Conservation (phyloP, 768 basidiomycete species). For the Russula olivacea region DNA sequence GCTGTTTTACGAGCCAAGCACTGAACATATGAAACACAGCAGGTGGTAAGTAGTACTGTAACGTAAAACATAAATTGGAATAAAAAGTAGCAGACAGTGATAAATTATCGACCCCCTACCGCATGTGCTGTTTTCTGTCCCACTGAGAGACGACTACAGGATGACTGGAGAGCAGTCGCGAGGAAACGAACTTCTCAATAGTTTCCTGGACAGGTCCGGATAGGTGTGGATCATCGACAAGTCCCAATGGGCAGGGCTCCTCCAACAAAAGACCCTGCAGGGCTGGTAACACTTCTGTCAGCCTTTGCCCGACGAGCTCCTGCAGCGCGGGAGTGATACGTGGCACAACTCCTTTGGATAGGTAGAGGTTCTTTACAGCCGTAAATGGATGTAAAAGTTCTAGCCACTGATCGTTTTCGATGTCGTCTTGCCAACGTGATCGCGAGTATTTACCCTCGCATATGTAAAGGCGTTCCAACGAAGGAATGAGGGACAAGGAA, state of each 20-base stretch:
- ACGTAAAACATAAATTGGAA: too few species aligned
- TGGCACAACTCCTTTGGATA: background rate
- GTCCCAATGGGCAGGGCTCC: too few species aligned
- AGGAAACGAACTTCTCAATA: too few species aligned
- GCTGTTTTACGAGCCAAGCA: too few species aligned
- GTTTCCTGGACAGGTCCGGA: background rate
- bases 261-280: background rate
- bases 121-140: too few species aligned
- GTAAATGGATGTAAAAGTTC: background rate
- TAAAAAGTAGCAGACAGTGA: too few species aligned
- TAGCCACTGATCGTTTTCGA: background rate
- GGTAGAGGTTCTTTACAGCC: background rate
- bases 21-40: too few species aligned
- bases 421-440: background rate
- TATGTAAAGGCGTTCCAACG: background rate
- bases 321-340: background rate
- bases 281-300: background rate
- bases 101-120: too few species aligned
- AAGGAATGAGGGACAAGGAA: background rate
- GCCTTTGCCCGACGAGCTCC: background rate
- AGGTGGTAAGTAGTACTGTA: too few species aligned
- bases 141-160: too few species aligned
- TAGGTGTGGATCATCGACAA: background rate
- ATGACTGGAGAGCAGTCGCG: too few species aligned
- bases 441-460: background rate